Base-by-base conservation (phyloP, 2,329 filamentous ascomycete species). In the Botryotinia convoluta region DNA sequence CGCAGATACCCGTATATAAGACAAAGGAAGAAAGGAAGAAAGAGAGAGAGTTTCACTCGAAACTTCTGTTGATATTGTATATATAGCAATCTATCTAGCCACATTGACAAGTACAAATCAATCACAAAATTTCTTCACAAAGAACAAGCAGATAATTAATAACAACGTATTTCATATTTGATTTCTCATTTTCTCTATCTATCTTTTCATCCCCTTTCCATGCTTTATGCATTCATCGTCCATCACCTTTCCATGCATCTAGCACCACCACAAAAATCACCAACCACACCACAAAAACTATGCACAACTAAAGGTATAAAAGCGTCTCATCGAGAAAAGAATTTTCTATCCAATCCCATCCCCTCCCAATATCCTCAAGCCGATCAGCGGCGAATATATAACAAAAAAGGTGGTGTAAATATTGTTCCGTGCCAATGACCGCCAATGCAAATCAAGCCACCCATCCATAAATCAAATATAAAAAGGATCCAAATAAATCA, bases 341-440 rank as follows among this genome's bases (percentile, higher is more conserved):
- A 63, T 10, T 20, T 29, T 54, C 69, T 12, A 63, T 39, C 42
- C 44, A 16, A 71, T 37, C 59, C 70, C 18, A 14, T 54, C 48
- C 26, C n/a, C 48, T 51, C 12, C 48, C 48, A 32, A 68, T 60
- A 68, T 37, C 14, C 70, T 72, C 70, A 72, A 68, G 62, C 70
- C 70, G 62, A 68, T 72, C 70, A 26, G 70, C 70, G 70, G 70
- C 70, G 70, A 72, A 62, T 68, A 72, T 60, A 70, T 16, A 60
- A 22, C 51, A 72, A 42, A 42, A 39, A 51, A 48, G 39, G 68
- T 18, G 14, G 37, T 39, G 26, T 45, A 20, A 60, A 26, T 45
- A 45, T 45, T 54, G 48, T 54, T 54, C 42, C 64, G 10, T 68
- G 37, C 44, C 48, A 37, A 29, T 57, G 51, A 57, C 51, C n/a